Evolutionary conservation across 176 grass and related monocot species (phyloP).

Genomic region (Triticum monococcum): DNA sequence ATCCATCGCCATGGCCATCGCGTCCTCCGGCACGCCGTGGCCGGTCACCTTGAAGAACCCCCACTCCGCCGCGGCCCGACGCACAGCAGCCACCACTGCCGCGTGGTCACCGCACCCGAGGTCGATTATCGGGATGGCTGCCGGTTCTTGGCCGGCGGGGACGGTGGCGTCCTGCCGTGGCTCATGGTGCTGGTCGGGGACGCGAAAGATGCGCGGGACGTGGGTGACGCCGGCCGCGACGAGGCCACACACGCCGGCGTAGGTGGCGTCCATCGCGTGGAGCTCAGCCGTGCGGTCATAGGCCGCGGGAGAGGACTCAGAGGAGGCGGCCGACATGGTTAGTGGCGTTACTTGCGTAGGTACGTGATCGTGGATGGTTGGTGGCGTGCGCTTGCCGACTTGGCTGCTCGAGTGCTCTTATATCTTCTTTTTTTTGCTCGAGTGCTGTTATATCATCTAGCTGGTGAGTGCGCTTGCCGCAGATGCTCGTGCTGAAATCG

Average conservation of each 20-base stretch:
- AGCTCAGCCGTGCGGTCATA: conserved; percentile 48
- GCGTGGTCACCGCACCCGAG: background rate
- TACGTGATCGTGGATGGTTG: too few relatives aligned
- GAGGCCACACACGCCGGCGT: conserved; percentile 60
- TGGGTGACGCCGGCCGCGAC: conserved; percentile 18
- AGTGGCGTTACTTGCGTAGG: too few relatives aligned
- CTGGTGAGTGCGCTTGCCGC: too few relatives aligned
- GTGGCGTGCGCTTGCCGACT: too few relatives aligned
- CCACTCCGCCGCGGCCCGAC: conserved; percentile 37
- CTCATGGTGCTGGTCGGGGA: background rate
- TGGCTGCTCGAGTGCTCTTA: too few relatives aligned
- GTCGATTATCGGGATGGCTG: conserved; percentile 39
- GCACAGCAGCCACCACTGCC: conserved; percentile 1
- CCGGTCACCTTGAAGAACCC: conserved; percentile 65
- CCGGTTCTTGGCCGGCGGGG: background rate
- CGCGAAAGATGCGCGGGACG: conserved; percentile 51
- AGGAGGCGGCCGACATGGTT: too few relatives aligned
- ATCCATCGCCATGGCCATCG: conserved; percentile 10
- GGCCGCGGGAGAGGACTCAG: too few relatives aligned
- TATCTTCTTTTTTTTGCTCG: too few relatives aligned
- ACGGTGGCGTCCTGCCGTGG: too few relatives aligned
- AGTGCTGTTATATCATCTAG: too few relatives aligned
- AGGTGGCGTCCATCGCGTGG: conserved; percentile 49
- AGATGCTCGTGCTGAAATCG: too few relatives aligned
- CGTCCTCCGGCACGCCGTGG: conserved; percentile 27